Evolutionary conservation across 192 early-diverging fungal genomes (phyloP).

Genomic region (Coemansia sp.): DNA sequence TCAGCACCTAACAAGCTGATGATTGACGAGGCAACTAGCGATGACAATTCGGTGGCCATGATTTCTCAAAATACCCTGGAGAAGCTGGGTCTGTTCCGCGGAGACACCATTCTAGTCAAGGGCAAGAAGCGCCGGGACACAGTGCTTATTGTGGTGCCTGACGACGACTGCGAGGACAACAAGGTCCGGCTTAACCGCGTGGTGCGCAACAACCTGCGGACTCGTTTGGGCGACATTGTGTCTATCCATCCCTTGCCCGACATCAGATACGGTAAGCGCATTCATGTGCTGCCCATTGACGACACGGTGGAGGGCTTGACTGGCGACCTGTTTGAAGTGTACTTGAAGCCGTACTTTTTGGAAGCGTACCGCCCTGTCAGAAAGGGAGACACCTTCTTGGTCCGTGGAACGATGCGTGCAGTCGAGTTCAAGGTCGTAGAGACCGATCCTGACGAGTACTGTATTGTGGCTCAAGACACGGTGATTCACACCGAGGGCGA

Average conservation of each 20-base stretch:
- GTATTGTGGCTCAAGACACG: conserved; percentile 97
- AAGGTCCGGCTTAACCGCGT: conserved; percentile 96
- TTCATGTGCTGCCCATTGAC: conserved; percentile 96
- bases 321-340: conserved; percentile 96
- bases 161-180: conserved; percentile 87
- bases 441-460: conserved; percentile 91
- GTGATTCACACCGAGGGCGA: conserved; percentile 99
- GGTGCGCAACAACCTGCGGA: conserved; percentile 91
- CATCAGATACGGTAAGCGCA: conserved; percentile 96
- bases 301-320: conserved; percentile 97
- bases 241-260: conserved; percentile 86
- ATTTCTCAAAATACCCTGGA: conserved; percentile 93
- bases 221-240: conserved; percentile 94
- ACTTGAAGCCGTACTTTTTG: conserved; percentile 97
- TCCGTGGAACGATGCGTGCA: conserved; percentile 93
- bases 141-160: conserved; percentile 88
- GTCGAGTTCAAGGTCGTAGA: conserved; percentile 99
- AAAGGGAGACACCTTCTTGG: conserved; percentile 92
- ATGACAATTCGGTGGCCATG: conserved; percentile 94
- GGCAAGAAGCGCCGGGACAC: conserved; percentile 98
- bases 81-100: conserved; percentile 85
- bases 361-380: conserved; percentile 96
- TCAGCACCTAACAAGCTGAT: conserved; percentile 97
- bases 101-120: conserved; percentile 94
- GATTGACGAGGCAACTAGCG: conserved; percentile 94